Conservation (phyloP, 2,329 filamentous ascomycete genomes). For the Rutstroemia sydowiana region DNA sequence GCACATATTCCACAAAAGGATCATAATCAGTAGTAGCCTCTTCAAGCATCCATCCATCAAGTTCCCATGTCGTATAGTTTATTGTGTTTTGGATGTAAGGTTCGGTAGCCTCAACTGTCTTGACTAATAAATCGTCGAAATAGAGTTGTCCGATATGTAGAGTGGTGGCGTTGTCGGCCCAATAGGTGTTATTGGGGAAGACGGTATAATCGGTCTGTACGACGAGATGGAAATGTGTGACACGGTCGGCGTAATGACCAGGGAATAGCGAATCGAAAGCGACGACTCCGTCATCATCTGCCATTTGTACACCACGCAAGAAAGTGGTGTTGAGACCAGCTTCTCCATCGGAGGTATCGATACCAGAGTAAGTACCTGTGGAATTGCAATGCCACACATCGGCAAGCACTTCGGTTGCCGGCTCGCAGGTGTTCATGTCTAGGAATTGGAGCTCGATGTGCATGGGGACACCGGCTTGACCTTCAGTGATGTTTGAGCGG, state of each 20-base stretch:
- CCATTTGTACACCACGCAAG: slow-evolving; percentile 36
- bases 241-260: slow-evolving; percentile 38
- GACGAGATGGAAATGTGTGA: slow-evolving; percentile 39
- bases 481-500: slow-evolving; percentile 40
- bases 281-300: slow-evolving; percentile 36
- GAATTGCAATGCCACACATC: slow-evolving; percentile 42
- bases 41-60: too few species aligned
- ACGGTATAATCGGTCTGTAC: slow-evolving; percentile 13
- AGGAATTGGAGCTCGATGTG: slow-evolving; percentile 46
- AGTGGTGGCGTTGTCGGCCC: slow-evolving; percentile 42
- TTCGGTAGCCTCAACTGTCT: slow-evolving; percentile 39
- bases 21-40: too few species aligned
- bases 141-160: slow-evolving; percentile 46
- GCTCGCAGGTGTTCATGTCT: slow-evolving; percentile 43
- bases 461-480: slow-evolving; percentile 41
- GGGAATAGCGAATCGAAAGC: slow-evolving; percentile 38
- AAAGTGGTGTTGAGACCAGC: slow-evolving; percentile 26
- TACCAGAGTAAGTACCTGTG: slow-evolving; percentile 40
- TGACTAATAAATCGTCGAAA: slow-evolving; percentile 54
- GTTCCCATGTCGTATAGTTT: slow-evolving; percentile 36
- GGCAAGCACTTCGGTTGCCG: slow-evolving; percentile 39
- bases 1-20: too few species aligned
- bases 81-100: slow-evolving; percentile 44
- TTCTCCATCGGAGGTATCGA: slow-evolving; percentile 28
- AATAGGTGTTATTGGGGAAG: slow-evolving; percentile 39